phyloP scores from a whole-genome alignment of 345 rosid genomes.

The Gynandropsis gynandra region DNA sequence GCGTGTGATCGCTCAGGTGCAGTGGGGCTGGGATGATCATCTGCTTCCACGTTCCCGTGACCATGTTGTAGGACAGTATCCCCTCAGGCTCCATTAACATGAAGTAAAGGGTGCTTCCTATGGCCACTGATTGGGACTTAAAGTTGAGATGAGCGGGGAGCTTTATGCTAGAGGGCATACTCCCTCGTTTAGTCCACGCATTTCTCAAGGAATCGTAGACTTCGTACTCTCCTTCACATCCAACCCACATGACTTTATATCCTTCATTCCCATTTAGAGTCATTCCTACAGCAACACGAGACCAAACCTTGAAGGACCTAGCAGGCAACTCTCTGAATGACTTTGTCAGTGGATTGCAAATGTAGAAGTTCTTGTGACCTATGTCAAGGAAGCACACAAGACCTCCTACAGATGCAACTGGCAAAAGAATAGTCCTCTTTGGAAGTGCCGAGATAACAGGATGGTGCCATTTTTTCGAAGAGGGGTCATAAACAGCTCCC shows the following conservation, averaged over 20 bases:
- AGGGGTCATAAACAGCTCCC: conserved; percentile 88
- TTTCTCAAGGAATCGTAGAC: conserved; percentile 68
- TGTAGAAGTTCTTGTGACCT: conserved; percentile 77
- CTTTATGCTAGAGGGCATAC: conserved; percentile 60
- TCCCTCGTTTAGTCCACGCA: conserved; percentile 74
- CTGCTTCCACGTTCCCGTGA: conserved; percentile 75
- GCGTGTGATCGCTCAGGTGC: conserved; percentile 74
- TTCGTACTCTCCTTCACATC: conserved; percentile 92
- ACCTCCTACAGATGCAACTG: conserved; percentile 95
- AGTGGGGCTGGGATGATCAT: conserved; percentile 63
- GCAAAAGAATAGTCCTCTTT: conserved; percentile 59
- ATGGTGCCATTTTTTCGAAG: conserved; percentile 78
- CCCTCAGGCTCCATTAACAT: conserved; percentile 93
- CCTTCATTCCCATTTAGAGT: conserved; percentile 56
- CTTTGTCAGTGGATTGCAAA: conserved; percentile 82
- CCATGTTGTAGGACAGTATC: conserved; percentile 68
- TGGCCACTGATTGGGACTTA: conserved; percentile 79
- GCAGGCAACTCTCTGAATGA: conserved; percentile 83
- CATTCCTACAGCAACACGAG: conserved; percentile 92
- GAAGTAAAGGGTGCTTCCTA: conserved; percentile 59
- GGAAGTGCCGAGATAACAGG: conserved; percentile 63
- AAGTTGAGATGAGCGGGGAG: conserved; percentile 79
- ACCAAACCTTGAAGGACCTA: conserved; percentile 85
- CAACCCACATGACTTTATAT: conserved; percentile 84
- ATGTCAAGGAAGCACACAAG: conserved; percentile 92